Conservation (phyloP, 768 basidiomycete species). For the Collybia sordida region DNA sequence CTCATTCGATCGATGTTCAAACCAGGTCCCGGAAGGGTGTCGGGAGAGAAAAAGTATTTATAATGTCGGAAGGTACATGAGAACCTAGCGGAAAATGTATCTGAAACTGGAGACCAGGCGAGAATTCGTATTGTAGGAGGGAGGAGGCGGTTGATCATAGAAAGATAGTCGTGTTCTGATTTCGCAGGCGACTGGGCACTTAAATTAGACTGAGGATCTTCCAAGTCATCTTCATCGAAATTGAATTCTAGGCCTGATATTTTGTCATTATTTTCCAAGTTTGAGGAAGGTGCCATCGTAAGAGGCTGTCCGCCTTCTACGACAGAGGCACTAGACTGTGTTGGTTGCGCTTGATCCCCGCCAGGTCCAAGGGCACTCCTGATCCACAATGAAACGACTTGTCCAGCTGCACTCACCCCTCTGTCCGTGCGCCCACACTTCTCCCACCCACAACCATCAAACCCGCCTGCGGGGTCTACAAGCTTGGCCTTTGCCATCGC, state of each 20-base stretch:
- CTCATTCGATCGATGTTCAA: slow-evolving; percentile 79
- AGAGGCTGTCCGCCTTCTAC: slow-evolving; percentile 10
- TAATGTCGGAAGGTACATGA: slow-evolving; percentile 88
- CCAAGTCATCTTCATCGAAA: slow-evolving; percentile 22
- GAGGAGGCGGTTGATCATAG: slow-evolving; percentile 82
- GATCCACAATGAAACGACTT: slow-evolving; percentile 91
- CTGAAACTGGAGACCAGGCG: slow-evolving; percentile 89
- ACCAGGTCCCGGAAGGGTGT: slow-evolving; percentile 23
- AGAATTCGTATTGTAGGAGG: slow-evolving; percentile 88
- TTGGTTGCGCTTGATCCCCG: slow-evolving; percentile 3
- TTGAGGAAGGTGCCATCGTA: neutral
- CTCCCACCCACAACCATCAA: slow-evolving; percentile 89
- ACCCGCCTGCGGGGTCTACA: slow-evolving; percentile 69
- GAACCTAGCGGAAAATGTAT: slow-evolving; percentile 84
- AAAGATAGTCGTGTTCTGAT: slow-evolving; percentile 73
- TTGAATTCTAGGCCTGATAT: slow-evolving; percentile 19
- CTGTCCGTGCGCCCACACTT: slow-evolving; percentile 93
- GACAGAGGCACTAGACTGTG: slow-evolving; percentile 1
- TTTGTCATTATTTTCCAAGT: neutral
- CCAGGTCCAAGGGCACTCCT: slow-evolving; percentile 58
- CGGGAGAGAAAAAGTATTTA: slow-evolving; percentile 91
- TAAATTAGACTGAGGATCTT: slow-evolving; percentile 17
- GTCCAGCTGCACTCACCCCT: slow-evolving; percentile 92
- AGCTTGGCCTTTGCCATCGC: slow-evolving; percentile 78
- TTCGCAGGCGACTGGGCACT: slow-evolving; percentile 17